phyloP scores from a whole-genome alignment of 108 stramenopile species.

The Parietichytrium sp. region DNA sequence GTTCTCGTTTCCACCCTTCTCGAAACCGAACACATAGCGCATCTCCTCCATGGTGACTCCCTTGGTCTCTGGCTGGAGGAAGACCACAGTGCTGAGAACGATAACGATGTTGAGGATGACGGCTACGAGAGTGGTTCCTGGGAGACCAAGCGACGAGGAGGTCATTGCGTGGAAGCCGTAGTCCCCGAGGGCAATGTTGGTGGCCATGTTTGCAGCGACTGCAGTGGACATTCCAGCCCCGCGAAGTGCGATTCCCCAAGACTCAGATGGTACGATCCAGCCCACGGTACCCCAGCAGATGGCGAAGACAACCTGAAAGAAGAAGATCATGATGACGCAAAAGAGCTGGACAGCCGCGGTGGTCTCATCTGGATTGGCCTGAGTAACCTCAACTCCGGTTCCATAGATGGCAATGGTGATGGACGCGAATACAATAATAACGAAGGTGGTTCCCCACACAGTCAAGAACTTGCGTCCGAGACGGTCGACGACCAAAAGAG shows the following conservation, averaged over 20 bases:
- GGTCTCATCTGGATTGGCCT: no score
- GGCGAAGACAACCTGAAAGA: conserved; percentile 32
- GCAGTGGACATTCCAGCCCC: conserved; percentile 23
- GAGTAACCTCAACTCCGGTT: background rate
- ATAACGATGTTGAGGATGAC: conserved; percentile 18
- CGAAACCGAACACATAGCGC: conserved; percentile 6
- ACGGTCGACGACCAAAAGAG: background rate
- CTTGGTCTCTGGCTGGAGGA: conserved; percentile 28
- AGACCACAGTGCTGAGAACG: background rate
- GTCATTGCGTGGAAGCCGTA: background rate
- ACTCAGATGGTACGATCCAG: conserved; percentile 26
- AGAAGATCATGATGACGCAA: conserved; percentile 13
- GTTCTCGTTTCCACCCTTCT: background rate
- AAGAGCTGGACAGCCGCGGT: conserved; percentile 3
- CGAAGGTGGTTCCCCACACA: background rate
- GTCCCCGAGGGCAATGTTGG: conserved; percentile 39
- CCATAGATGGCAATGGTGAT: conserved; percentile 6
- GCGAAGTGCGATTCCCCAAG: background rate
- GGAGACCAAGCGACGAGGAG: background rate
- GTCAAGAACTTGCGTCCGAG: conserved; percentile 34
- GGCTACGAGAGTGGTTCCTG: background rate
- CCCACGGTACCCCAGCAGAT: background rate
- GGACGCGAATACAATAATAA: background rate
- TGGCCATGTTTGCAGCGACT: background rate
- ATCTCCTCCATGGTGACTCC: conserved; percentile 18